Conservation (phyloP, 2,329 filamentous ascomycete genomes). For the Botrytis paeoniae region DNA sequence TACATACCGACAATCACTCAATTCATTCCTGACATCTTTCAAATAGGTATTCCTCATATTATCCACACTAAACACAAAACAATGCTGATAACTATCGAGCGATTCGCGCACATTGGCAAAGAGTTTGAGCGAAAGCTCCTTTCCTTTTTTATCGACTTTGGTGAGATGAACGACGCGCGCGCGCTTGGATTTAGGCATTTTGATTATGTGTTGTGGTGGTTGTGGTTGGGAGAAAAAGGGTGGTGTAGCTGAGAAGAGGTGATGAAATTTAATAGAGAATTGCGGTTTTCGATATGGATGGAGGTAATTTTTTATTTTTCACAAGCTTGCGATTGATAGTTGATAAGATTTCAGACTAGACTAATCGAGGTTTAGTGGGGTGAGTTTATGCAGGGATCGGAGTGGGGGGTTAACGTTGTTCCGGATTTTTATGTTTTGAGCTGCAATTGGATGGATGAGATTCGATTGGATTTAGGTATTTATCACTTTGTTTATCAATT, state of each 20-base stretch:
- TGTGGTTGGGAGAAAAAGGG: neutral
- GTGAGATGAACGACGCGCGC: conserved; percentile 85
- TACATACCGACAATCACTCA: conserved; percentile 75
- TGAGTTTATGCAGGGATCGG: neutral
- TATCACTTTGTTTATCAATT: neutral
- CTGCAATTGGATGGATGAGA: neutral
- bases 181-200: conserved; percentile 96
- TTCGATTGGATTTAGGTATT: neutral
- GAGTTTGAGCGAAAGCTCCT: conserved; percentile 81
- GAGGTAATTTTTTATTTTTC: conserved; percentile 24
- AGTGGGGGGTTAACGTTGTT: conserved; percentile 17
- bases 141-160: conserved; percentile 88
- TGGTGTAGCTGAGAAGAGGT: neutral
- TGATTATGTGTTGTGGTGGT: conserved; percentile 16
- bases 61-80: conserved; percentile 90
- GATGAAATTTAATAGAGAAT: neutral
- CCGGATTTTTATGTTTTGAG: conserved; percentile 10
- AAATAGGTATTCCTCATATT: conserved; percentile 98
- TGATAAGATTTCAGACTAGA: conserved; percentile 25
- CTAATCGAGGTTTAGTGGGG: neutral
- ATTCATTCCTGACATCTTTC: conserved; percentile 82
- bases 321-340: conserved; percentile 25
- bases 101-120: conserved; percentile 85
- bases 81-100: conserved; percentile 80
- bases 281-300: conserved; percentile 17